Evolutionary conservation across 139 green algal genomes (phyloP).

Genomic region (Volvox africanus): DNA sequence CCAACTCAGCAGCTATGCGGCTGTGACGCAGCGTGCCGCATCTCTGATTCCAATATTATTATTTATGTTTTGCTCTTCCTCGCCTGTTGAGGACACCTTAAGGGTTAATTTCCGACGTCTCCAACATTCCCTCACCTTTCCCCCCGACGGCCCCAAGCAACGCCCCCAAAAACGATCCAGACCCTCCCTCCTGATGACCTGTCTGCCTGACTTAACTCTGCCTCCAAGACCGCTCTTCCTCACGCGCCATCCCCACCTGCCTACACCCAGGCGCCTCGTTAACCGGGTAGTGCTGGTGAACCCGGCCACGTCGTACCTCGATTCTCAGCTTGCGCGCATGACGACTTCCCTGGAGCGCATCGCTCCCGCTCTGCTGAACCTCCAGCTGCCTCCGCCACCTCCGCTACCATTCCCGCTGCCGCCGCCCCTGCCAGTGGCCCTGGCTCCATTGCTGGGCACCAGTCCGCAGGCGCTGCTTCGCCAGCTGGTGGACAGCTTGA

Average conservation of each 20-base stretch:
- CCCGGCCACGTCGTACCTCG: slow-evolving; percentile 83
- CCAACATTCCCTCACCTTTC: not conserved
- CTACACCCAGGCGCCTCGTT: slow-evolving; percentile 24
- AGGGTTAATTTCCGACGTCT: not conserved
- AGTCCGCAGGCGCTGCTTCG: not conserved
- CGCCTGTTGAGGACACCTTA: not conserved
- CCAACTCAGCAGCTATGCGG: no score
- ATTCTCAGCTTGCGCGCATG: slow-evolving; percentile 73
- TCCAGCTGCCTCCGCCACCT: slow-evolving; percentile 77
- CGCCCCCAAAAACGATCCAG: not conserved
- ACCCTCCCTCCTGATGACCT: not conserved
- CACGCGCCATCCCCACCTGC: not conserved
- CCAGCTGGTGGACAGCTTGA: slow-evolving; percentile 7
- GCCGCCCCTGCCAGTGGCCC: slow-evolving; percentile 75
- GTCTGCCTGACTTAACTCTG: no score
- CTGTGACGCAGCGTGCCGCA: no score
- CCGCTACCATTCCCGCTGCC: slow-evolving; percentile 73
- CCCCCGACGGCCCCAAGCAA: no score
- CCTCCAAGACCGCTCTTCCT: not conserved
- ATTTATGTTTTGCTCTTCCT: no score
- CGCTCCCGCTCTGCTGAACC: slow-evolving; percentile 63
- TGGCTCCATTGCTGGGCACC: slow-evolving; percentile 26
- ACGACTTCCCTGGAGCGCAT: slow-evolving; percentile 73
- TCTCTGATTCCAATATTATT: no score
- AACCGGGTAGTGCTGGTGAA: slow-evolving; percentile 86